These are phyloP conservation scores for Lactarius quietus DNA, from an alignment of 768 basidiomycete genomes.

Conservation along the genomic window DNA sequence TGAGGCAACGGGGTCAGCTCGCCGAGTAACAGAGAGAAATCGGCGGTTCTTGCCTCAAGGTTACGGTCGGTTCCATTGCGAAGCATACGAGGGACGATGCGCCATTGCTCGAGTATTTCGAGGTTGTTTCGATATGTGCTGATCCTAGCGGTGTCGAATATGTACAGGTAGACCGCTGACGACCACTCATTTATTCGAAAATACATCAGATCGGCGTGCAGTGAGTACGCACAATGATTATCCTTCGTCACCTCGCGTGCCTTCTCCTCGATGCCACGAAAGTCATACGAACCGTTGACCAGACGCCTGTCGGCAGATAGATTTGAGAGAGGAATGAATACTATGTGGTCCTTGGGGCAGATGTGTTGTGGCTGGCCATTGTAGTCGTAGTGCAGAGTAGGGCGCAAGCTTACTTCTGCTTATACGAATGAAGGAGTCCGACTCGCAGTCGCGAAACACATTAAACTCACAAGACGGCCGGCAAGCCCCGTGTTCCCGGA, in stretches of 20 bases:
- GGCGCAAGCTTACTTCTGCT: no score
- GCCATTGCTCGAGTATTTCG: constrained; percentile 59
- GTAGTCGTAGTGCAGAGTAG: no score
- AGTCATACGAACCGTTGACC: constrained; percentile 52
- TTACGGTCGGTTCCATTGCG: constrained; percentile 53
- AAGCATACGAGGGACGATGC: constrained; percentile 81
- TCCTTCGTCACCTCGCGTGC: constrained; percentile 62
- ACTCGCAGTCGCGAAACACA: no score
- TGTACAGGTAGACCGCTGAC: constrained; percentile 67
- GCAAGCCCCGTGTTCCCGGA: no score
- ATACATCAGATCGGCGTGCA: background rate
- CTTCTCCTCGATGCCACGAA: constrained; percentile 55
- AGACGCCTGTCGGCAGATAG: background rate
- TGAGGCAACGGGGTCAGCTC: background rate
- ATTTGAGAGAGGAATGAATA: constrained; percentile 3
- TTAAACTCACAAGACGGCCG: no score
- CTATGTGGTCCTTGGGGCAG: constrained; percentile 10
- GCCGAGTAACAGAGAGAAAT: background rate
- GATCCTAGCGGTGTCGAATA: constrained; percentile 74
- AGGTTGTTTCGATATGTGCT: constrained; percentile 66
- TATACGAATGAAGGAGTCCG: no score
- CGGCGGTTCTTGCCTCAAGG: constrained; percentile 42
- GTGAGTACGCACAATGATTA: constrained; percentile 43
- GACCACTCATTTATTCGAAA: background rate
- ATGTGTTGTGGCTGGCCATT: background rate